Base-by-base conservation (phyloP, 2,329 filamentous ascomycete genomes). In the Epichloe sibirici region DNA sequence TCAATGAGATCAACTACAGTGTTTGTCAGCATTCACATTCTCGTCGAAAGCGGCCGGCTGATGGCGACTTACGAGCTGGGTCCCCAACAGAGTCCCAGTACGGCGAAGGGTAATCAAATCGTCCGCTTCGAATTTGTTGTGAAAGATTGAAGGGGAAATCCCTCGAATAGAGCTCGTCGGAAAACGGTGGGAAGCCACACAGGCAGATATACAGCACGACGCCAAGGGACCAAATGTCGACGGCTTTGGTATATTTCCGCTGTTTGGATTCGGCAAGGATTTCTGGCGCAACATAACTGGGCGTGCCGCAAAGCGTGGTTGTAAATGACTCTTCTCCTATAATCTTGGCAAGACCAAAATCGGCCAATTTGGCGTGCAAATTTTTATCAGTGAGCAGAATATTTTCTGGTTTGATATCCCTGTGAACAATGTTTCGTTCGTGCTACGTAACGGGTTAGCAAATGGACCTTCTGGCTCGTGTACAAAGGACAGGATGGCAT, bases 281-380 rank as follows among this genome's bases (percentile, higher is more conserved):
- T 66, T 98, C 93, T 1, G 93, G 93, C 1, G 94, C 93, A 55
- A 97, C 91, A 65, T 98, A 95, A 67, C 87, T 93, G 5, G 91
- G 93, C n/a, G 93, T 98, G 57, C 93, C 93, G 66, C 93, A 93
- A 57, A 98, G 73, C 0, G 93, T 97, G 0, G 90, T 96, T 1
- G 93, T 97, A 65, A 98, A 98, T 0, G 91, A 96, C 65, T 96
- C 90, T 66, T 98, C 93, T 57, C 94, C 94, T 58, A 98, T 95
- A 58, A 98, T 97, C 71, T 98, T 98, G 43, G 93, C 91, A 39
- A 98, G 77, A 45, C 93, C 93, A 69, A 98, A 98, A 68, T 98
- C 93, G 21, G 90, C 93, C 56, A 98, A 73, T 70, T 98, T 98
- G 57, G 95, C 85, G 54, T 84, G 83, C 31, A 96, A 72, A 37